Percentiles rank a stretch among this genome's conserved stretches.
Evolutionary conservation across 2,329 filamentous ascomycete species (phyloP).

Genomic region (Stagonosporopsis vannaccii): DNA sequence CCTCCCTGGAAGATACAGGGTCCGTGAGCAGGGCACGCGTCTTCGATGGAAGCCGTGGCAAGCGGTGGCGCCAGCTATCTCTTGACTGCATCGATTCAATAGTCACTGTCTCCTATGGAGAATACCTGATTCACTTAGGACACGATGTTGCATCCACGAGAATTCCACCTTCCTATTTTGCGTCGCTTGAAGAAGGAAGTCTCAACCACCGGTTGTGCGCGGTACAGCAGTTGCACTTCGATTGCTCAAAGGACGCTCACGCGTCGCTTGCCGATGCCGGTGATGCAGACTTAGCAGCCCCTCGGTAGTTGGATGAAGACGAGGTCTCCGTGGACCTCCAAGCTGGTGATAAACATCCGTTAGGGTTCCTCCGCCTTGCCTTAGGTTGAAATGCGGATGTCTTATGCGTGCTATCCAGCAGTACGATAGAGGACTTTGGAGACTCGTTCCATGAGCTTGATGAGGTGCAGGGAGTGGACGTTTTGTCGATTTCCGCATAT

Average conservation of each 20-base stretch:
- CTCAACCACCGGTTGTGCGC: not conserved
- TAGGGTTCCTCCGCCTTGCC: not conserved
- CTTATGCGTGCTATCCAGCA: conserved; percentile 11
- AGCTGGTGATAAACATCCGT: conserved; percentile 12
- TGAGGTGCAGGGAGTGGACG: conserved; percentile 10
- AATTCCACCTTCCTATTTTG: conserved; percentile 7
- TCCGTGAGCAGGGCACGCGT: not conserved
- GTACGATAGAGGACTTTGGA: conserved; percentile 5
- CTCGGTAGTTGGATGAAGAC: not conserved
- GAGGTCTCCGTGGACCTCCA: not conserved
- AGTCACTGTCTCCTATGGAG: not conserved
- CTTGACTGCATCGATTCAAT: conserved; percentile 3
- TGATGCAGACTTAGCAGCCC: not conserved
- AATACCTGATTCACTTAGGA: not conserved
- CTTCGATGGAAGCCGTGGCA: not conserved
- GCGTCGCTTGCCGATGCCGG: not conserved
- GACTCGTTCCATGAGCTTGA: conserved; percentile 27
- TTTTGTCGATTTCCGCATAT: conserved; percentile 8
- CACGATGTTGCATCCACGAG: not conserved
- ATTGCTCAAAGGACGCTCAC: not conserved
- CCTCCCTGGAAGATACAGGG: not conserved
- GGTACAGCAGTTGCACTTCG: not conserved
- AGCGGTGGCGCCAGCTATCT: not conserved
- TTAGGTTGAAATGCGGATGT: conserved; percentile 15
- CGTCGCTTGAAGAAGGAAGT: not conserved